Evolutionary conservation across 1,139 yeast species (phyloP), one percentile per base, ranked within the genome.

Genomic region (Zygoascus meyerae): DNA sequence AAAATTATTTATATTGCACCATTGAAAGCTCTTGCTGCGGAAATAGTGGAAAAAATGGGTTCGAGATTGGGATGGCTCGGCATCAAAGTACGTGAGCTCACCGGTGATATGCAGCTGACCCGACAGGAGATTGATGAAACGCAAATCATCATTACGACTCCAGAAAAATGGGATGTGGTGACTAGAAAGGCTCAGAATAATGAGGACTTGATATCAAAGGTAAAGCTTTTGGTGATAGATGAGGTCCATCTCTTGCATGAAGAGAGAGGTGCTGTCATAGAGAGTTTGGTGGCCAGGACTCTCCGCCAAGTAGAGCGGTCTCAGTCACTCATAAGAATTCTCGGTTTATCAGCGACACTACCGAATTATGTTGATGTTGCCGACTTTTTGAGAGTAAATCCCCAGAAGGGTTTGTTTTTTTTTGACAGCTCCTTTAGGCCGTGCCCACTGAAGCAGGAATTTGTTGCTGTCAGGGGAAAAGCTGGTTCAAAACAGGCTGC

Each of bases 111-210:
- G 95, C 97, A 92, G 60, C 69, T 94, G 45, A 85, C 95, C 0
- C 79, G 82, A 56, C 77, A 81, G 11, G 97, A 92, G 64, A 87
- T 92, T 34, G 67, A 81, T 60, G 77, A 78, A 1, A 92, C 97
- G 1, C 98, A 92, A 63, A 75, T 92, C 37, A 86, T 92, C 56
- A 97, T 92, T 6, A 92, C 97, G 0, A 92, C 98, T 0, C 98
- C 98, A 0, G 98, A 92, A 64, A 92, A 92, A 67, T 92, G 99
- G 99, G 99, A 92, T 70, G 97, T 92, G 9, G 97, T 92, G 1
- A 92, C 98, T 0, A 77, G 98, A 63, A 92, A 92, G 60, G 84
- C 77, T 62, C 75, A 72, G 45, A 92, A 97, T 48, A 82, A 81
- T 44, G 44, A 41, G n/a, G 96, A 90, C 53, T 69, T 92, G 35